Conservation (phyloP, 768 basidiomycete species). For the Mycena rosella region DNA sequence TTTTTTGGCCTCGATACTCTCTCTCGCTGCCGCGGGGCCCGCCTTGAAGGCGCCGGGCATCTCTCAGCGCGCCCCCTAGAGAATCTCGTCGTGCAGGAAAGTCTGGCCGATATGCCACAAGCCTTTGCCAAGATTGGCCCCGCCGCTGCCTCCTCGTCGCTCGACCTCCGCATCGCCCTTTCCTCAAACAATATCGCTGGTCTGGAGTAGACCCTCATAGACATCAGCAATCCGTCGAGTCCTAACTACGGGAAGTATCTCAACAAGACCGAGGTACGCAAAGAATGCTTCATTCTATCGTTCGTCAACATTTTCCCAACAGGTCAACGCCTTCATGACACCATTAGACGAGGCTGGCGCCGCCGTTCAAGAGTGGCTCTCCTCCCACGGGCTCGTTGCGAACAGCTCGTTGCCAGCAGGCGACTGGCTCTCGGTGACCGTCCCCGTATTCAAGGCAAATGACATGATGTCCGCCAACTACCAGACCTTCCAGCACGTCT, state of each 20-base stretch:
- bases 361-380: conserved; percentile 58
- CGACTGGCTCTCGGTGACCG: conserved; percentile 51
- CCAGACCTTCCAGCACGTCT: conserved; percentile 49
- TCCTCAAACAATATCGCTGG: conserved; percentile 45
- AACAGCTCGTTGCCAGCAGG: conserved; percentile 51
- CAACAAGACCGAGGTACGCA: conserved; percentile 55
- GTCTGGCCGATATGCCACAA: conserved; percentile 42
- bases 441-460: conserved; percentile 51
- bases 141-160: conserved; percentile 43
- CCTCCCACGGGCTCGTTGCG: conserved; percentile 47
- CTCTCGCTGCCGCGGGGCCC: conserved; percentile 18
- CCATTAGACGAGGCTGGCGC: conserved; percentile 41
- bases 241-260: conserved; percentile 42
- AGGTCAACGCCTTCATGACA: conserved; percentile 38
- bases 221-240: conserved; percentile 49
- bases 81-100: conserved; percentile 26
- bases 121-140: conserved; percentile 48
- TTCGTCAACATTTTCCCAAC: neutral
- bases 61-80: too few species aligned
- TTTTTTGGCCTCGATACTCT: conserved; percentile 20
- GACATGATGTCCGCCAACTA: conserved; percentile 51
- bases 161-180: conserved; percentile 55
- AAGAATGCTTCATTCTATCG: conserved; percentile 22
- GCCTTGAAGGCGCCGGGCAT: neutral
- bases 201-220: conserved; percentile 50